Evolutionary conservation across 768 basidiomycete genomes (phyloP).

Genomic region (Mycena haematopus): DNA sequence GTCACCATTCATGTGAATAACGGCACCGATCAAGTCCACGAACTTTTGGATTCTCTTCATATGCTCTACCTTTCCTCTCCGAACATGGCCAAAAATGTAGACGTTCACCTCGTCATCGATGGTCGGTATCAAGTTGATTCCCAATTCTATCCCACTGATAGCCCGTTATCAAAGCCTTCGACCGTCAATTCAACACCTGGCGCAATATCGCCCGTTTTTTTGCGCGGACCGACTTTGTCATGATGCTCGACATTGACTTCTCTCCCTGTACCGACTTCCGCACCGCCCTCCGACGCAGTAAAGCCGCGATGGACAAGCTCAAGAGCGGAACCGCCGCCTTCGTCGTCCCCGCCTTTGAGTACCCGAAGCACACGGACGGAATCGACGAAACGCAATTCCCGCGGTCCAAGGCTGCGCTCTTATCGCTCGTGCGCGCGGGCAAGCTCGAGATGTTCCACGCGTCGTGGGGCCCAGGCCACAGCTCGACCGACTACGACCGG

Average conservation of each 20-base stretch:
- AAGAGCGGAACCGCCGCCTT: constrained; percentile 69
- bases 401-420: constrained; percentile 63
- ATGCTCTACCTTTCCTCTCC: constrained; percentile 70
- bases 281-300: constrained; percentile 53
- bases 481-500: constrained; percentile 76
- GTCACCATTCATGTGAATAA: constrained; percentile 80
- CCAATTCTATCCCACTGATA: neutral
- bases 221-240: constrained; percentile 81
- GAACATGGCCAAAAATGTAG: constrained; percentile 71
- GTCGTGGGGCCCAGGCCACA: constrained; percentile 80
- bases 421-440: constrained; percentile 60
- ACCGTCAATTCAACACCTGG: constrained; percentile 90
- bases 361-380: constrained; percentile 68
- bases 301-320: constrained; percentile 52
- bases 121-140: constrained; percentile 10
- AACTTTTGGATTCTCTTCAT: constrained; percentile 67
- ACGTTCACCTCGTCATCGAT: constrained; percentile 87
- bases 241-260: constrained; percentile 94
- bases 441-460: constrained; percentile 80
- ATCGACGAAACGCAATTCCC: constrained; percentile 67
- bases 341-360: constrained; percentile 89
- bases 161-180: constrained; percentile 50
- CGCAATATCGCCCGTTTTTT: constrained; percentile 86
- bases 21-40: constrained; percentile 49
- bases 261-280: constrained; percentile 84